Evolutionary conservation across 2,329 filamentous ascomycete species (phyloP).

Genomic region (Fusarium compactum): DNA sequence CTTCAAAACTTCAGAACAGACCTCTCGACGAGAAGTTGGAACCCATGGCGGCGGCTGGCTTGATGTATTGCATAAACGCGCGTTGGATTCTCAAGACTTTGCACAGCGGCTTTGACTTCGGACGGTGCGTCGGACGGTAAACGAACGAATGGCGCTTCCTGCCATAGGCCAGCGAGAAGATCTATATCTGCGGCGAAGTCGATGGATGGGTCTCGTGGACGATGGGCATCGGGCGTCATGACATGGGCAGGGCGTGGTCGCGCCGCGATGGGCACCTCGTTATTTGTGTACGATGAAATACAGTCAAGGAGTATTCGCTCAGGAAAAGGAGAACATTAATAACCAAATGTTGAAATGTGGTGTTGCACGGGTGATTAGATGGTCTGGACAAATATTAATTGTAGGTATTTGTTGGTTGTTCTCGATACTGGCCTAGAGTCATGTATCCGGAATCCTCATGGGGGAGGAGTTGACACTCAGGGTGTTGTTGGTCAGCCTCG

Average conservation of each 20-base stretch:
- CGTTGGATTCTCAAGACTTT: constrained; percentile 71
- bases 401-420: background rate
- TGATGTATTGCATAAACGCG: constrained; percentile 71
- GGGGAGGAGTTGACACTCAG: constrained; percentile 9
- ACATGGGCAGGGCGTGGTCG: constrained; percentile 36
- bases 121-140: constrained; percentile 71
- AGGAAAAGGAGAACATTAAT: constrained; percentile 1
- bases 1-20: constrained; percentile 51
- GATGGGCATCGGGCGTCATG: constrained; percentile 44
- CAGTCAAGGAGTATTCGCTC: background rate
- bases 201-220: constrained; percentile 28
- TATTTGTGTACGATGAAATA: background rate
- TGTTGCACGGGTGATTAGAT: background rate
- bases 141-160: constrained; percentile 68
- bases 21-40: constrained; percentile 77
- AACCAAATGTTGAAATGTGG: background rate
- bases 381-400: background rate
- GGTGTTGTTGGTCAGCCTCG: constrained; percentile 36
- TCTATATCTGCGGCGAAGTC: constrained; percentile 57
- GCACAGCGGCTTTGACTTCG: constrained; percentile 66
- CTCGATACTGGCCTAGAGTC: background rate
- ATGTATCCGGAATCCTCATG: background rate
- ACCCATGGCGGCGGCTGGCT: constrained; percentile 71
- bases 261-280: constrained; percentile 23
- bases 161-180: constrained; percentile 70